Evolutionary conservation across 2,329 filamentous ascomycete genomes (phyloP).

Genomic region (Talaromyces islandicus): DNA sequence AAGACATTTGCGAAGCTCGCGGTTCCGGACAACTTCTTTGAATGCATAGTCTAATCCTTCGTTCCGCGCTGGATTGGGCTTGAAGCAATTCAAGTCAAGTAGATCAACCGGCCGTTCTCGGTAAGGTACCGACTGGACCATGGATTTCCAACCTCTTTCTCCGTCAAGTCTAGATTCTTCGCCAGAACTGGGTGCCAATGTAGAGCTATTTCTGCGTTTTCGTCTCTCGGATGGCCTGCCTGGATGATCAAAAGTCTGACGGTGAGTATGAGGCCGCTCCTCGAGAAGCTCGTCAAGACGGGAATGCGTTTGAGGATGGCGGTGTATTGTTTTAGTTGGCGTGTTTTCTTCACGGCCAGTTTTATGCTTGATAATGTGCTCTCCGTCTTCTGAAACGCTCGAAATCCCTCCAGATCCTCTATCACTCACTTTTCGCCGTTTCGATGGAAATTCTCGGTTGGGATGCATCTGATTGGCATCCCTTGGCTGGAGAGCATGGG

Average conservation of each 20-base stretch:
- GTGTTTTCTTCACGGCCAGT: neutral
- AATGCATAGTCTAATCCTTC: conserved; percentile 68
- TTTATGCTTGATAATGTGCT: conserved; percentile 15
- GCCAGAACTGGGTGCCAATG: neutral
- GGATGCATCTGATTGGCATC: conserved; percentile 20
- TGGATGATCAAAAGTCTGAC: conserved; percentile 11
- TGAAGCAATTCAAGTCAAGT: conserved; percentile 69
- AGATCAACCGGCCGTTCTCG: conserved; percentile 53
- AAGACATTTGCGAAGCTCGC: conserved; percentile 62
- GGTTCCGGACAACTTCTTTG: conserved; percentile 66
- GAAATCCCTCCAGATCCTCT: conserved; percentile 34
- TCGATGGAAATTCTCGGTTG: conserved; percentile 11
- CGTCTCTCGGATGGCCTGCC: neutral
- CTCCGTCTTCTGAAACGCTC: conserved; percentile 47
- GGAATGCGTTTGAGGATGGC: conserved; percentile 9
- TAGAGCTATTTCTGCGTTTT: neutral
- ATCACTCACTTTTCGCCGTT: conserved; percentile 33
- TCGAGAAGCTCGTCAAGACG: conserved; percentile 31
- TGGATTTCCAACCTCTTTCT: conserved; percentile 8
- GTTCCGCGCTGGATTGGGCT: conserved; percentile 68
- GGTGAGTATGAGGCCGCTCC: conserved; percentile 18
- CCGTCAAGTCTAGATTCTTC: neutral
- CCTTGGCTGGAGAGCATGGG: conserved; percentile 20
- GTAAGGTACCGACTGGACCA: conserved; percentile 40
- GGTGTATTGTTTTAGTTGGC: neutral